Evolutionary conservation across 768 basidiomycete genomes (phyloP), one percentile per base, ranked within the genome.

Genomic region (Tulasnella sp.): DNA sequence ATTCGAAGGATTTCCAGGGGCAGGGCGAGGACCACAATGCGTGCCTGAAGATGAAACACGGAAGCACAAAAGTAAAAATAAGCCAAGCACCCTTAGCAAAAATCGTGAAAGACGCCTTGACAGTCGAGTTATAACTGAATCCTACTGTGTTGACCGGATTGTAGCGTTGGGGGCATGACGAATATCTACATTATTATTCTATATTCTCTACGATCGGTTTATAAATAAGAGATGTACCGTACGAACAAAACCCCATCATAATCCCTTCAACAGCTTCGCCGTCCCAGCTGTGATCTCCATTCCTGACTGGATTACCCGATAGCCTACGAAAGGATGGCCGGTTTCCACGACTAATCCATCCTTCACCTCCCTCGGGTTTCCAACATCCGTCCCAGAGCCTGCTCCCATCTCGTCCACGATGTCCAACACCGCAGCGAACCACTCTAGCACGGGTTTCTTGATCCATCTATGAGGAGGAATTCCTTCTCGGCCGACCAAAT

Each of bases 371-470:
- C 64, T 73, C 22, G 73, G 52, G 40, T 65, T 62, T 36, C 74
- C 65, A 29, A 32, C 26, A 66, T 67, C 73, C 16, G 37, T 42
- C 19, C 66, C 69, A 0, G 73, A 44, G 59, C 67, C 73, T 17
- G 73, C 64, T 19, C 75, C 74, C 29, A 72, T 32, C 17, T 74
- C 32, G 44, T 74, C 73, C 65, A 62, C 44, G 39, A 72, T 72
- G 40, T 74, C 74, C 29, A 37, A 32, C 11, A 63, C 40, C 29
- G 73, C 74, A 16, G 74, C 44, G 34, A 74, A 70, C 64, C 62
- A 74, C 44, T 74, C 72, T 36, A 74, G n/a, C 14, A 73, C 74
- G 17, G 74, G 74, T 41, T 74, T 67, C 35, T 64, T 73, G 17
- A 74, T 42, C 74, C 74, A 74, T 14, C 74, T 34, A 32, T 74